These are phyloP conservation scores for Biscogniauxia sp. DNA, from an alignment of 2,329 filamentous ascomycete genomes.

Conservation along the genomic window DNA sequence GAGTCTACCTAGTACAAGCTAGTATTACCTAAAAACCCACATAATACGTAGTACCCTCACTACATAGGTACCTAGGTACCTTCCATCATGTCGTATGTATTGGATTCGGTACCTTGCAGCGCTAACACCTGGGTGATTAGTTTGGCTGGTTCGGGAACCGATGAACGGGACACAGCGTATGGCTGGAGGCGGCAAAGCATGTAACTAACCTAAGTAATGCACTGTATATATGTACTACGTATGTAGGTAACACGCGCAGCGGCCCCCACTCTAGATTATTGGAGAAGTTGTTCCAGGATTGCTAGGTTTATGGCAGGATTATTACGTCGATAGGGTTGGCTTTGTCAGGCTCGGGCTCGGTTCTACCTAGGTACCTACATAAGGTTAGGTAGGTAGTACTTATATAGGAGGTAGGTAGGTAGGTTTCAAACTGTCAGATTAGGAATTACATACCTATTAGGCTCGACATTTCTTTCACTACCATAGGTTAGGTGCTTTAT, in stretches of 20 bases:
- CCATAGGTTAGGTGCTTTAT: no score
- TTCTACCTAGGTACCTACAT: no score
- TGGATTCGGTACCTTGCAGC: background rate
- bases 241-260: constrained; percentile 2
- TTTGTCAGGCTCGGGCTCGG: background rate
- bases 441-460: no score
- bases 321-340: constrained; percentile 19
- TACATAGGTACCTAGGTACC: no score
- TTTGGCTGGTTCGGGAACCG: background rate
- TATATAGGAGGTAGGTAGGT: no score
- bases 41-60: background rate
- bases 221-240: constrained; percentile 6
- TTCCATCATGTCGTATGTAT: background rate
- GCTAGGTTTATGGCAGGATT: constrained; percentile 6
- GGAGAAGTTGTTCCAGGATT: constrained; percentile 8
- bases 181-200: no score
- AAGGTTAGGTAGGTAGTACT: no score
- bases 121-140: background rate
- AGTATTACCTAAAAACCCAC: background rate
- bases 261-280: constrained; percentile 9
- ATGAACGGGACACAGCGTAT: background rate
- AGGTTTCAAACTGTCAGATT: background rate
- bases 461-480: no score
- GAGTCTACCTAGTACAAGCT: background rate
- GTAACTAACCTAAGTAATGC: no score